Evolutionary conservation across 2,329 filamentous ascomycete genomes (phyloP).

Genomic region (Tothia fuscella): DNA sequence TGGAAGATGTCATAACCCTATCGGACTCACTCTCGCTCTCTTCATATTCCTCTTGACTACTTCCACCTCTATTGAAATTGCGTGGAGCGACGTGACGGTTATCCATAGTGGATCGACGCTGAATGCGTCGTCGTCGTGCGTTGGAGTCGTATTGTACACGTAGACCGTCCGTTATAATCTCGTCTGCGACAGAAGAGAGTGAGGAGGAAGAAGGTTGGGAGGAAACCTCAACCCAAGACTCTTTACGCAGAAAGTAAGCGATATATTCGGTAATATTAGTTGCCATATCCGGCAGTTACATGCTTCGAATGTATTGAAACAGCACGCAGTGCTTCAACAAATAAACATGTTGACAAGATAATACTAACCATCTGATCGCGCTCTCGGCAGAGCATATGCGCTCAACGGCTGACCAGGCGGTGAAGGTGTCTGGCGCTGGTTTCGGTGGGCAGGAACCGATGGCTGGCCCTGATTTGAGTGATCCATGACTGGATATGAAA

Average conservation of each 20-base stretch:
- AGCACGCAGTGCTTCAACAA: background rate
- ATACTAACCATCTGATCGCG: constrained; percentile 3
- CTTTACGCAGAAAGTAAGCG: constrained; percentile 34
- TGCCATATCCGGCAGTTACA: background rate
- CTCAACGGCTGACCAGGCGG: background rate
- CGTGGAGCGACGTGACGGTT: background rate
- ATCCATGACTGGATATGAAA: too few relatives aligned
- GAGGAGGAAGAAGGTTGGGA: constrained; percentile 92
- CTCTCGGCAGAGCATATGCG: background rate
- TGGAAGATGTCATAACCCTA: constrained; percentile 51
- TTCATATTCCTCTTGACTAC: constrained; percentile 89
- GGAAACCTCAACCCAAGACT: constrained; percentile 92
- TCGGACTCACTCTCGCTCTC: constrained; percentile 89
- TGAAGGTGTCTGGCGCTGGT: background rate
- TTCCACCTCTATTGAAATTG: constrained; percentile 23
- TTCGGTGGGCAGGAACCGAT: too few relatives aligned
- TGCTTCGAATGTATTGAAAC: background rate
- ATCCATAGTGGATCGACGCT: constrained; percentile 25
- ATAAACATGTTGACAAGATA: background rate
- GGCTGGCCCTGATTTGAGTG: too few relatives aligned
- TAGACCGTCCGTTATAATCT: constrained; percentile 82
- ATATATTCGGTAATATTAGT: constrained; percentile 4
- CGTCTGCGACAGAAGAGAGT: constrained; percentile 69
- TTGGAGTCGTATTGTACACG: constrained; percentile 57
- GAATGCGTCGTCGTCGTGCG: constrained; percentile 45